Percentiles rank a stretch among this genome's conserved stretches.
Conservation (phyloP, 2,329 filamentous ascomycete species). For the Geosmithia flava region DNA sequence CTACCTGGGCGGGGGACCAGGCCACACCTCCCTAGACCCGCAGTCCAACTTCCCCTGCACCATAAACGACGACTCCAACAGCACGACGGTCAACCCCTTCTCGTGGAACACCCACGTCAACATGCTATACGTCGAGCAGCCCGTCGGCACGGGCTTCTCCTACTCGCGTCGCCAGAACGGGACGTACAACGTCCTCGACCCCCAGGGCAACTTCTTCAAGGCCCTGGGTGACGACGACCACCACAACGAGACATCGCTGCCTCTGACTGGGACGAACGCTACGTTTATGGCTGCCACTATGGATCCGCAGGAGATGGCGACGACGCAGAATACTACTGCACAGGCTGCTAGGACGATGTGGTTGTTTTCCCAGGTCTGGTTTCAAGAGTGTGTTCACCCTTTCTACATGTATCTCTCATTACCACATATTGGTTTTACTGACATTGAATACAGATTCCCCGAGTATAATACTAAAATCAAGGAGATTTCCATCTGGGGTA, state of each 20-base stretch:
- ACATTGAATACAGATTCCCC: constrained; percentile 28
- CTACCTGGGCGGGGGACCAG: constrained; percentile 53
- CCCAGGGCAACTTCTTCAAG: constrained; percentile 6
- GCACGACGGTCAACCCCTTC: constrained; percentile 37
- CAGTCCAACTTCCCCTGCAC: constrained; percentile 42
- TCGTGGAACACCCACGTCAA: constrained; percentile 5
- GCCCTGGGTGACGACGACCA: background rate
- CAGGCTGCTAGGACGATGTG: constrained; percentile 42
- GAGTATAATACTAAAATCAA: constrained; percentile 34
- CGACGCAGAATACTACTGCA: constrained; percentile 30
- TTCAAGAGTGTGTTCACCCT: constrained; percentile 22
- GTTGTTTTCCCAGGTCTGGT: constrained; percentile 48
- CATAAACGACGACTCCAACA: constrained; percentile 32
- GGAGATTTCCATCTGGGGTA: constrained; percentile 50
- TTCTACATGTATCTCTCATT: no score
- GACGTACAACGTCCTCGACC: constrained; percentile 35
- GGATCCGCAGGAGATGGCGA: background rate
- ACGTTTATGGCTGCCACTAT: constrained; percentile 1
- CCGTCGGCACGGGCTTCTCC: constrained; percentile 9
- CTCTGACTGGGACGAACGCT: constrained; percentile 7
- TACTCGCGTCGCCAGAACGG: constrained; percentile 37
- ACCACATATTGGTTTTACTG: background rate
- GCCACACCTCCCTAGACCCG: constrained; percentile 45
- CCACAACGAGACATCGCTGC: no score
- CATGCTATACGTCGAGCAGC: constrained; percentile 11